Conservation (phyloP, 345 rosid genomes). For the Eucalyptus guilfoylei region DNA sequence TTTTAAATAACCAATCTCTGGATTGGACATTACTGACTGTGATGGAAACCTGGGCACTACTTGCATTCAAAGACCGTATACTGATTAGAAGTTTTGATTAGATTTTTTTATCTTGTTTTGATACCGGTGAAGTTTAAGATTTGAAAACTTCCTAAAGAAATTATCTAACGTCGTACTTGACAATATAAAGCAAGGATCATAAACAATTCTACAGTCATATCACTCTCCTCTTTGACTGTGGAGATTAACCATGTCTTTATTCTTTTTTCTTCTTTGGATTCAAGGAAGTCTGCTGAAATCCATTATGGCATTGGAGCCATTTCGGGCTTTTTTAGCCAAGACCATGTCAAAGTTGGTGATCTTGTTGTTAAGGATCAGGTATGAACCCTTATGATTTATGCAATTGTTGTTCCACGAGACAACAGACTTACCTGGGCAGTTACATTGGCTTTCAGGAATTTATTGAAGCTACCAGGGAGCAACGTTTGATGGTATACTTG, state of each 20-base stretch:
- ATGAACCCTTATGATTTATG: neutral
- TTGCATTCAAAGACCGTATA: neutral
- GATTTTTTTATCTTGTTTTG: neutral
- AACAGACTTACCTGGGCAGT: neutral
- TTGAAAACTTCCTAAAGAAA: neutral
- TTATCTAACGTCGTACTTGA: neutral
- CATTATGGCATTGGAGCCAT: conserved; percentile 67
- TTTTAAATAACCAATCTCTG: neutral
- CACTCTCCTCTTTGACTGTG: neutral
- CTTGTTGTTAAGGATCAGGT: conserved; percentile 57
- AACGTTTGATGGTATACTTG: conserved; percentile 89
- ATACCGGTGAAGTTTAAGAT: neutral
- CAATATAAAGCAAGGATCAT: neutral
- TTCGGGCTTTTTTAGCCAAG: conserved; percentile 54
- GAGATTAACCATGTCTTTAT: neutral
- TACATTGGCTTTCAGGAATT: conserved; percentile 37
- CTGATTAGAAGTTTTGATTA: neutral
- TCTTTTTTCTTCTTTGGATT: neutral
- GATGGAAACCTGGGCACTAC: neutral
- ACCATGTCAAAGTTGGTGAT: conserved; percentile 49
- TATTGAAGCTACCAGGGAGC: conserved; percentile 91
- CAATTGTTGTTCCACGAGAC: neutral
- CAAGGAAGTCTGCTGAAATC: conserved; percentile 76
- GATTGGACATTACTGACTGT: neutral
- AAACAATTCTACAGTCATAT: neutral